Evolutionary conservation across 139 green algal species (phyloP).

Genomic region (Ostreobium quekettii): DNA sequence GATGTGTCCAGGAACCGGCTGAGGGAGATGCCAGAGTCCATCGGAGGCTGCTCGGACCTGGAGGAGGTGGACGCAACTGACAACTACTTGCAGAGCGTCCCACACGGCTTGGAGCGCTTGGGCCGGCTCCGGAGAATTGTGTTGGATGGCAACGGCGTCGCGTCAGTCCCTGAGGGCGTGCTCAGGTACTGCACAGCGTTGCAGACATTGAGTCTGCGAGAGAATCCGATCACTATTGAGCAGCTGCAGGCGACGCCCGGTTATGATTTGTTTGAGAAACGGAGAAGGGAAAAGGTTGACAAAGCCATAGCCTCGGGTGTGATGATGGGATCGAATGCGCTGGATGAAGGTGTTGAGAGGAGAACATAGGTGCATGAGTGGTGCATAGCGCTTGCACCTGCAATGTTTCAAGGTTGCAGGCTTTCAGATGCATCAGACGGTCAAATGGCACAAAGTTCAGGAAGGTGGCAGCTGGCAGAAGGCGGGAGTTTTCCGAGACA

Average conservation of each 20-base stretch:
- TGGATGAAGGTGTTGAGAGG: neutral
- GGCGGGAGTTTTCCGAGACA: no score
- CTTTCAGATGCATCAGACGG: no score
- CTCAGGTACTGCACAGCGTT: neutral
- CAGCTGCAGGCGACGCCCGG: neutral
- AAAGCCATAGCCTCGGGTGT: neutral
- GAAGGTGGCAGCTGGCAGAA: no score
- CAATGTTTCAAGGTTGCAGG: no score
- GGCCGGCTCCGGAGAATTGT: neutral
- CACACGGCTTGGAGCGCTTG: neutral
- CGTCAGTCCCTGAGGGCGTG: neutral
- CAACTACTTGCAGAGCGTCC: neutral
- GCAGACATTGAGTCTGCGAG: neutral
- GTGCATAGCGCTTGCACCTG: no score
- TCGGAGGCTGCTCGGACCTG: neutral
- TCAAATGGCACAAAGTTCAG: no score
- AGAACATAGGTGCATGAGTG: no score
- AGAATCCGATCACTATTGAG: constrained; percentile 1
- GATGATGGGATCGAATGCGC: neutral
- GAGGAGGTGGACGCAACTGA: neutral
- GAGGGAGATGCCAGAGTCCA: neutral
- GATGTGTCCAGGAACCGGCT: neutral
- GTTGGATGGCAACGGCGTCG: neutral
- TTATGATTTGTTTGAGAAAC: neutral
- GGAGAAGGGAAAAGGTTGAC: neutral